Percentiles rank a stretch among this genome's conserved stretches.
phyloP scores from a whole-genome alignment of 2,329 filamentous ascomycete genomes.

The Colletotrichum spaethianum region DNA sequence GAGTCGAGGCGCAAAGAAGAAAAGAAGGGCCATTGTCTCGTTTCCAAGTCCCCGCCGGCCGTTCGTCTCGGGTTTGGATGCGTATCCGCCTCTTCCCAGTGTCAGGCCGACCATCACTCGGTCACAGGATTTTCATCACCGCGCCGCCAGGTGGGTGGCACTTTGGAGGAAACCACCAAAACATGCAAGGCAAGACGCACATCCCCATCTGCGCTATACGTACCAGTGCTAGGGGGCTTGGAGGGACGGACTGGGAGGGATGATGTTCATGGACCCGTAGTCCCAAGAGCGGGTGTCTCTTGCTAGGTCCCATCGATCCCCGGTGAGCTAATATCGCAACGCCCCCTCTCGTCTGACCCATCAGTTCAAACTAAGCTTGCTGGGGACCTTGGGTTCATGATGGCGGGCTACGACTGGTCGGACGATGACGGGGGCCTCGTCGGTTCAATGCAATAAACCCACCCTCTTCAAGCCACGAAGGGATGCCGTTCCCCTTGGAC shows the following conservation, averaged over 20 bases:
- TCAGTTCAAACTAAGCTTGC: constrained; percentile 22
- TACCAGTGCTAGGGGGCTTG: constrained; percentile 7
- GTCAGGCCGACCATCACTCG: constrained; percentile 1
- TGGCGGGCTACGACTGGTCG: constrained; percentile 12
- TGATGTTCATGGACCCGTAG: constrained; percentile 25
- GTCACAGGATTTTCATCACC: constrained; percentile 20
- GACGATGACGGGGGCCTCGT: constrained; percentile 14
- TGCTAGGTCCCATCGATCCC: constrained; percentile 20
- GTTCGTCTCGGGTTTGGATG: constrained; percentile 38
- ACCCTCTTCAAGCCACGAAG: constrained; percentile 11
- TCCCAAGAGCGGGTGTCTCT: constrained; percentile 29
- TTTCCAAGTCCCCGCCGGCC: constrained; percentile 1
- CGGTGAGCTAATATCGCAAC: constrained; percentile 18
- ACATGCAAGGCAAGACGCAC: constrained; percentile 41
- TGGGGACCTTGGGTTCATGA: neutral
- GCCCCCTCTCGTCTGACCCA: constrained; percentile 15
- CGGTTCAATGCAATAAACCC: constrained; percentile 28
- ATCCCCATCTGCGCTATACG: constrained; percentile 36
- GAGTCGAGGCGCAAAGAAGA: neutral
- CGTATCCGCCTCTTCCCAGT: constrained; percentile 29
- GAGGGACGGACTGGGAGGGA: constrained; percentile 13
- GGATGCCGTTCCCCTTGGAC: constrained; percentile 23
- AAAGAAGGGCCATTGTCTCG: constrained; percentile 2
- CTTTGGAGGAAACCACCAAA: constrained; percentile 40
- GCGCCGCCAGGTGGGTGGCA: constrained; percentile 29